Percentiles rank a stretch among this genome's conserved stretches.
phyloP scores from a whole-genome alignment of 2,329 filamentous ascomycete species.

The Colletotrichum sp. region DNA sequence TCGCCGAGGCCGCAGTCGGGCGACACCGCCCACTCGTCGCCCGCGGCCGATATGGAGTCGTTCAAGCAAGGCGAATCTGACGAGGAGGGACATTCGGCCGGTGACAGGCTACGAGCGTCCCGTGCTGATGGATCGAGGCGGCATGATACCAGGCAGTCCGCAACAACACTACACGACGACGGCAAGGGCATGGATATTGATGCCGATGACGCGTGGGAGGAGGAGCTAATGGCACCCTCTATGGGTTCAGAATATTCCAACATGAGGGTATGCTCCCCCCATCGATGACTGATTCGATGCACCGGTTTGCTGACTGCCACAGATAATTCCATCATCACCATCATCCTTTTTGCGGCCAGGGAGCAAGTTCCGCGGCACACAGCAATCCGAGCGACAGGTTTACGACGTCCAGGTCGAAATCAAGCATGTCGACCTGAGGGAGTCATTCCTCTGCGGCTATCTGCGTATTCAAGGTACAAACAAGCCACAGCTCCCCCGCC shows the following conservation, averaged over 20 bases:
- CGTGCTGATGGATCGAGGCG: neutral
- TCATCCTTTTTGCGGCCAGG: conserved; percentile 88
- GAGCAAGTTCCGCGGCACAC: conserved; percentile 87
- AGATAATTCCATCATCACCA: conserved; percentile 79
- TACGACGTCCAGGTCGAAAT: conserved; percentile 98
- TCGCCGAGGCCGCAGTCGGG: conserved; percentile 46
- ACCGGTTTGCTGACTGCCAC: neutral
- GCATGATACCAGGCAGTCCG: neutral
- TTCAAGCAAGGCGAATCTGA: conserved; percentile 46
- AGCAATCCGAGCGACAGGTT: conserved; percentile 89
- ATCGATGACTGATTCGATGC: too few relatives aligned
- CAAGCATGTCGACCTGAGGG: conserved; percentile 92
- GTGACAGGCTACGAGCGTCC: neutral
- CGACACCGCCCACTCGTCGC: conserved; percentile 37
- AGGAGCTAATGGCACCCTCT: conserved; percentile 36
- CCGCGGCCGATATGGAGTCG: conserved; percentile 33
- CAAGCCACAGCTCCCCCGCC: conserved; percentile 11
- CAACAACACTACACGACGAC: neutral
- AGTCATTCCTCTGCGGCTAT: conserved; percentile 95
- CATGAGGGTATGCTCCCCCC: conserved; percentile 34
- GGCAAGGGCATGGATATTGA: conserved; percentile 30
- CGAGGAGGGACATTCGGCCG: conserved; percentile 30
- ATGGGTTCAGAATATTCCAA: conserved; percentile 44
- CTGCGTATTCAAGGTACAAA: conserved; percentile 86
- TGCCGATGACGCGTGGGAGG: conserved; percentile 20